These are phyloP conservation scores for Neurospora sp. DNA, from an alignment of 495 filamentous ascomycete species.

Conservation along the genomic window DNA sequence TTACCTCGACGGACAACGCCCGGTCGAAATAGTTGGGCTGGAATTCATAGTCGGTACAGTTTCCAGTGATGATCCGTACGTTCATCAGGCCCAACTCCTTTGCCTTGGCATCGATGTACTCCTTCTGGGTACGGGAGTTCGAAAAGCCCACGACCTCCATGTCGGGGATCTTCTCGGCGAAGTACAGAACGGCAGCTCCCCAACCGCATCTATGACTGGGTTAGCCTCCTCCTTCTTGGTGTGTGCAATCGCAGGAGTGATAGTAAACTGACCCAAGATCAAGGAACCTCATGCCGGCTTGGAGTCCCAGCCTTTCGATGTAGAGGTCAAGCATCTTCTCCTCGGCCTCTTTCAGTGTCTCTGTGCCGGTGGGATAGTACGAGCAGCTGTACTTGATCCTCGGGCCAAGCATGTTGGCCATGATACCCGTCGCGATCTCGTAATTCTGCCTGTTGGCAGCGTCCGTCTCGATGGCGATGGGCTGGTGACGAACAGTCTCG, in stretches of 20 bases:
- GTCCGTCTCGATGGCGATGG: constrained; percentile 53
- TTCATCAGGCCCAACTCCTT: constrained; percentile 42
- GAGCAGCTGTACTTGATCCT: constrained; percentile 56
- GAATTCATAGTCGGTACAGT: constrained; percentile 53
- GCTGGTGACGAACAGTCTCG: constrained; percentile 36
- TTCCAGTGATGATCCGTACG: constrained; percentile 48
- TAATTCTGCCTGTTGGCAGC: constrained; percentile 57
- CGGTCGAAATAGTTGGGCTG: constrained; percentile 43
- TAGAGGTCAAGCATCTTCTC: constrained; percentile 53
- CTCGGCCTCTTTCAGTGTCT: constrained; percentile 52
- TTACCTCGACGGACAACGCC: constrained; percentile 49
- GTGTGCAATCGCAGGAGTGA: neutral
- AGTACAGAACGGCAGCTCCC: constrained; percentile 52
- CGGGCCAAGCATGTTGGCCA: constrained; percentile 45
- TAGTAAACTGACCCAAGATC: constrained; percentile 47
- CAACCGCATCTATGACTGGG: constrained; percentile 44
- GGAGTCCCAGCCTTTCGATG: constrained; percentile 42
- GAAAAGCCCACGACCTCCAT: constrained; percentile 52
- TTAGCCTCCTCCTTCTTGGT: neutral
- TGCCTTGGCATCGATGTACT: constrained; percentile 49
- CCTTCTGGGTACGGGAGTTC: constrained; percentile 54
- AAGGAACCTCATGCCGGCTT: constrained; percentile 49
- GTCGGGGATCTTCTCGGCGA: constrained; percentile 49
- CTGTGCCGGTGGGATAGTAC: constrained; percentile 45
- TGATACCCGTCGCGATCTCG: constrained; percentile 51